These are phyloP conservation scores for Lagerstroemia speciosa DNA, from an alignment of 345 rosid genomes.

Conservation along the genomic window DNA sequence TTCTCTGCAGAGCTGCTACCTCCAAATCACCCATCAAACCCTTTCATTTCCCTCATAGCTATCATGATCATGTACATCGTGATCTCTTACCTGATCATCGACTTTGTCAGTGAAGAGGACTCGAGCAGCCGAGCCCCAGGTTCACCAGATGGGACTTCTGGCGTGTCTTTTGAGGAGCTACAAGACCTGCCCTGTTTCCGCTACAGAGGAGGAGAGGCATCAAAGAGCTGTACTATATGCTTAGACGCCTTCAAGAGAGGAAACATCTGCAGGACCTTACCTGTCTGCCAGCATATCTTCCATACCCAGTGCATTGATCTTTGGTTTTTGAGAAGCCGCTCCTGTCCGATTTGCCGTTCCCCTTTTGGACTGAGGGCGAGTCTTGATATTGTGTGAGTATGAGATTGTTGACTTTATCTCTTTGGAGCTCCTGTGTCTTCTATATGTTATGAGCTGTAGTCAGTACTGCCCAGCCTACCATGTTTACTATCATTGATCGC, in stretches of 20 bases:
- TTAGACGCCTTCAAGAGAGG: constrained; percentile 18
- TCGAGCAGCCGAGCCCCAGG: background rate
- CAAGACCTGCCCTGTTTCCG: constrained; percentile 20
- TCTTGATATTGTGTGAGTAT: background rate
- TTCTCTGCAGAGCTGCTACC: background rate
- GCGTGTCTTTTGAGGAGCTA: constrained; percentile 15
- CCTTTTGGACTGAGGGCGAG: constrained; percentile 1
- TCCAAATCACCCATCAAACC: background rate
- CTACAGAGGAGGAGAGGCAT: background rate
- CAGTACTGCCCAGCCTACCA: too few species aligned
- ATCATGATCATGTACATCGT: constrained; percentile 12
- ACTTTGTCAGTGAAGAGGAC: constrained; percentile 1
- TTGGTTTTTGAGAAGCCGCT: constrained; percentile 20
- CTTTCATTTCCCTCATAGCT: constrained; percentile 2
- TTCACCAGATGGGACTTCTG: background rate
- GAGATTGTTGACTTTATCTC: background rate
- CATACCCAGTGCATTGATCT: constrained; percentile 22
- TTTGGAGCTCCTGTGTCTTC: too few species aligned
- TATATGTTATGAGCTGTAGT: too few species aligned
- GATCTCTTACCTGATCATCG: constrained; percentile 17
- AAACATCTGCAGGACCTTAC: constrained; percentile 18
- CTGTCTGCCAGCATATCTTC: constrained; percentile 21
- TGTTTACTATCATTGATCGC: too few species aligned
- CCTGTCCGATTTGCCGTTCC: constrained; percentile 29
- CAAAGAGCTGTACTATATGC: constrained; percentile 18